Percentiles rank a stretch among this genome's conserved stretches.
phyloP scores from a whole-genome alignment of 371 early-diverging fungal species.

The Mucor saturninus region DNA sequence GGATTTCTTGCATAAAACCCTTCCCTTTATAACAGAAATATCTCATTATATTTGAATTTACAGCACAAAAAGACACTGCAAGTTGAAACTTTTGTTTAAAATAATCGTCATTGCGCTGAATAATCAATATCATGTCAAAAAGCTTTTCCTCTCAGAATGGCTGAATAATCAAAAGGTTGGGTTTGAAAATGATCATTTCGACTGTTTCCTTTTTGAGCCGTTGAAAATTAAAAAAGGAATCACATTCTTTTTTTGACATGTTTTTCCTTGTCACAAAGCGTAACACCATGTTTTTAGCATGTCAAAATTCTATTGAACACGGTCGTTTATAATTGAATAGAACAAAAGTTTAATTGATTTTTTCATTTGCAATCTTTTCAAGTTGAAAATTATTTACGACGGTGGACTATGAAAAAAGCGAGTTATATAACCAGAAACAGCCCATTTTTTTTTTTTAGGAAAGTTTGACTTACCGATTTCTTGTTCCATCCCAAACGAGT shows the following conservation, averaged over 20 bases:
- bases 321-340: neutral
- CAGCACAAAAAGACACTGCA: too few species aligned
- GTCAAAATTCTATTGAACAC: neutral
- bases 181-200: neutral
- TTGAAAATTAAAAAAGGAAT: neutral
- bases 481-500: constrained; percentile 57
- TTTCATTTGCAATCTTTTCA: constrained; percentile 37
- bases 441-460: neutral
- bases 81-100: too few species aligned
- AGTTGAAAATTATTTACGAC: constrained; percentile 47
- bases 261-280: too few species aligned
- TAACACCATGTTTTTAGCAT: neutral
- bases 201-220: neutral
- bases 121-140: neutral
- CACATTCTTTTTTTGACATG: too few species aligned
- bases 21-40: too few species aligned
- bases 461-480: constrained; percentile 40
- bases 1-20: too few species aligned
- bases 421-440: neutral
- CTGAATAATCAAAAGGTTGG: neutral
- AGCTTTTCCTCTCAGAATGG: neutral
- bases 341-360: constrained; percentile 12
- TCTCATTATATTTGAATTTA: too few species aligned
- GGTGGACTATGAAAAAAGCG: constrained; percentile 32
- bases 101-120: neutral